These are phyloP conservation scores for Chenopodium berlandieri DNA, from an alignment of 148 eudicot genomes.

Conservation along the genomic window DNA sequence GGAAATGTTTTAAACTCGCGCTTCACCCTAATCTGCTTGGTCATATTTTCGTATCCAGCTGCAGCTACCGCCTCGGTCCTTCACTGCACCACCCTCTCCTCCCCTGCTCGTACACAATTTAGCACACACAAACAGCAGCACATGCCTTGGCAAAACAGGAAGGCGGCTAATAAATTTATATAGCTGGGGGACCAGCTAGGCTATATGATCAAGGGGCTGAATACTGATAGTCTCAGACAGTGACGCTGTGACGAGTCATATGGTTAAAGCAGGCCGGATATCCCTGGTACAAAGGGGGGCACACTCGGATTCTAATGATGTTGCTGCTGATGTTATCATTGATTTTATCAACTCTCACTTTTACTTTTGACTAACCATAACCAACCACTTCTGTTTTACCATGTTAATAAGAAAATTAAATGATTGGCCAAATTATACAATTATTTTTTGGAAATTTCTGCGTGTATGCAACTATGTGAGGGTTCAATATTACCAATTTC, in stretches of 20 bases:
- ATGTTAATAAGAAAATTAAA: no score
- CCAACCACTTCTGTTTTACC: not conserved
- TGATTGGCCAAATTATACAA: no score
- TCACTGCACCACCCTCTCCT: no score
- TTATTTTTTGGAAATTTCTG: no score
- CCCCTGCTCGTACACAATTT: not conserved
- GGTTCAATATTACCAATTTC: no score
- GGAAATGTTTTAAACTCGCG: no score
- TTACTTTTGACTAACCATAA: not conserved
- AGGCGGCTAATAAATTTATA: not conserved
- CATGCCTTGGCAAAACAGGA: not conserved
- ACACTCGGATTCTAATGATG: not conserved
- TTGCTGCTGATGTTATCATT: not conserved
- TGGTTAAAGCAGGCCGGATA: no score
- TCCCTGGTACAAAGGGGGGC: no score
- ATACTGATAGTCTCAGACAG: not conserved
- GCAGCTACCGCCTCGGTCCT: no score
- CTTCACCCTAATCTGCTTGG: no score
- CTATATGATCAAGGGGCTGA: not conserved
- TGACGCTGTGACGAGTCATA: not conserved
- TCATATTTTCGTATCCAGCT: no score
- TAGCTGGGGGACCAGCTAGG: not conserved
- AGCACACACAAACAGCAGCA: not conserved
- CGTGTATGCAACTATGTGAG: no score
- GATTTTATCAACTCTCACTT: not conserved